Evolutionary conservation across 2,329 filamentous ascomycete species (phyloP).

Genomic region (Meredithiella fracta): DNA sequence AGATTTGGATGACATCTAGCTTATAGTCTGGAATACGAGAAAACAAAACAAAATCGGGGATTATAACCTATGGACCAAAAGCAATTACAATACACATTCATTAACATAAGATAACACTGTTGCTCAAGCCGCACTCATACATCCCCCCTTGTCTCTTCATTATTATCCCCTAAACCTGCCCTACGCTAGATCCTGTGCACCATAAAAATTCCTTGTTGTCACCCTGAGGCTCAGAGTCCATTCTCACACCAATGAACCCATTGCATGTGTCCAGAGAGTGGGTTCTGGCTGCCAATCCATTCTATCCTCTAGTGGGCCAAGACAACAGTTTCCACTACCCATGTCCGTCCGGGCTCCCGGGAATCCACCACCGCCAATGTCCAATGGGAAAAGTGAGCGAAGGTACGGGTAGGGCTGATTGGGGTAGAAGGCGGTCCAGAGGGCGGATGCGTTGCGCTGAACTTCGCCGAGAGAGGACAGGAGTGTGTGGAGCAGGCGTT

Average conservation of each 20-base stretch:
- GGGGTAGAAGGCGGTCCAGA: background rate
- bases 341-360: background rate
- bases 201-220: too few relatives aligned
- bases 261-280: slow-evolving; percentile 15
- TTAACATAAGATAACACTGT: background rate
- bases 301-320: slow-evolving; percentile 12
- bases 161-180: background rate
- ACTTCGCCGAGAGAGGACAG: background rate
- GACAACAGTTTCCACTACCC: background rate
- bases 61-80: background rate
- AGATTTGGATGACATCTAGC: background rate
- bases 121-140: too few relatives aligned
- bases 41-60: background rate
- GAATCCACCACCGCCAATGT: background rate
- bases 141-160: background rate
- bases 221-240: background rate
- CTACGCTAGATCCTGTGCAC: background rate
- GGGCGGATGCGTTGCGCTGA: background rate
- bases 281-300: slow-evolving; percentile 19
- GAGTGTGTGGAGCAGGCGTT: background rate
- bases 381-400: background rate
- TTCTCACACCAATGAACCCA: background rate
- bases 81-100: background rate
- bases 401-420: background rate
- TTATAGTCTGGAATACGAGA: too few relatives aligned